phyloP scores from a whole-genome alignment of 2,329 filamentous ascomycete genomes.

The Myriosclerotinia scirpicola region DNA sequence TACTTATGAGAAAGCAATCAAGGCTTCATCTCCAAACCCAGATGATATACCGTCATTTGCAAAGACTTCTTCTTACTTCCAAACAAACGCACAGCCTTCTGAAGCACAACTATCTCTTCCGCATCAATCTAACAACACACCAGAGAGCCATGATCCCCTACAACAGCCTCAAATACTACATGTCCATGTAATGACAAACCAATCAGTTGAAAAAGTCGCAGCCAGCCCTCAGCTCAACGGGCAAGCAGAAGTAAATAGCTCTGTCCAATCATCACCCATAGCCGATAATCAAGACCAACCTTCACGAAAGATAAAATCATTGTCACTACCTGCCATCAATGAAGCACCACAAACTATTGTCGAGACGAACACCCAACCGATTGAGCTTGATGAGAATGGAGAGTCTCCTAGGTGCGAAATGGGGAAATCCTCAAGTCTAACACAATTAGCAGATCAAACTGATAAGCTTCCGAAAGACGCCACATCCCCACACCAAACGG shows the following conservation, averaged over 20 bases:
- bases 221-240: too few species aligned
- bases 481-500: background rate
- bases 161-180: background rate
- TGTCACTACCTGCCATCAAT: background rate
- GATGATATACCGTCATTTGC: background rate
- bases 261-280: background rate
- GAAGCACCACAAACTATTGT: background rate
- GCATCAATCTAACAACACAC: background rate
- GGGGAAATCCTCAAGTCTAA: background rate
- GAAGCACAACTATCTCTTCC: background rate
- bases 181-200: background rate
- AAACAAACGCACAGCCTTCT: background rate
- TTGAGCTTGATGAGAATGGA: background rate
- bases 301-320: too few species aligned
- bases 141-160: background rate
- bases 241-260: background rate
- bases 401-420: too few species aligned
- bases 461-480: background rate
- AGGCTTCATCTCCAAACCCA: background rate
- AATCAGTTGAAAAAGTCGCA: background rate
- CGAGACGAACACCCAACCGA: background rate
- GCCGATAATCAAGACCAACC: background rate
- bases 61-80: background rate
- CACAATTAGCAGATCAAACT: background rate
- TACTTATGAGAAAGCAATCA: background rate